Evolutionary conservation across 495 filamentous ascomycete genomes (phyloP), one percentile per base, ranked within the genome.

Genomic region (Venustampulla echinocandica): DNA sequence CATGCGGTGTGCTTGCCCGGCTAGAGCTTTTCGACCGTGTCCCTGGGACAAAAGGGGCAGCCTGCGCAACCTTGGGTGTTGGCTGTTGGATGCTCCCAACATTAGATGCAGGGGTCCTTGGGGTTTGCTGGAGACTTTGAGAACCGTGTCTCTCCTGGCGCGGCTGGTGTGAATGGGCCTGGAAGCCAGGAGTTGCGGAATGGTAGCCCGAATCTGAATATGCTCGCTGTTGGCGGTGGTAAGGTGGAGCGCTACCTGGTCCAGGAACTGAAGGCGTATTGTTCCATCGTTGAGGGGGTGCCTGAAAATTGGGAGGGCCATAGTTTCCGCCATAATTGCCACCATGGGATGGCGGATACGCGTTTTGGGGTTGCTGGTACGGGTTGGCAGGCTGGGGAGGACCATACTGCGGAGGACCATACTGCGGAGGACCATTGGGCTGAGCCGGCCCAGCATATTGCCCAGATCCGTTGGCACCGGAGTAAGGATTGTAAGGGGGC

Each of bases 391-490:
- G 21, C 22, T 20, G 39, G 18, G 44, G 46, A 47, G 39, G 38
- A 17, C 14, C 36, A 41, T 43, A 54, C 7, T 34, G 30, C 19
- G 54, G 45, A 47, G 39, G 38, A 17, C 14, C 36, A 41, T 43
- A 54, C 7, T 34, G 30, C 19, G 54, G 45, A 47, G 39, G 38
- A 17, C 14, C 36, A 41, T 11, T 35, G 34, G 17, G 46, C 42
- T 44, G 53, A 13, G 28, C 46, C 21, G 49, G 53, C 44, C 25
- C 34, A n/a, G 37, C 47, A 50, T 53, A 60, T 10, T 61, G 54
- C 13, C 49, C 58, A 43, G 61, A 57, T 23, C 39, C 50, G 20
- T 49, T 44, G 11, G 48, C 53, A 19, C 53, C 50, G 17, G 53
- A 42, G 14, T 54, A 49, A 28, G 56, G 54, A 30, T 53, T 56